These are phyloP conservation scores for Colletotrichum liaoningense DNA, from an alignment of 2,329 filamentous ascomycete species.

Conservation along the genomic window DNA sequence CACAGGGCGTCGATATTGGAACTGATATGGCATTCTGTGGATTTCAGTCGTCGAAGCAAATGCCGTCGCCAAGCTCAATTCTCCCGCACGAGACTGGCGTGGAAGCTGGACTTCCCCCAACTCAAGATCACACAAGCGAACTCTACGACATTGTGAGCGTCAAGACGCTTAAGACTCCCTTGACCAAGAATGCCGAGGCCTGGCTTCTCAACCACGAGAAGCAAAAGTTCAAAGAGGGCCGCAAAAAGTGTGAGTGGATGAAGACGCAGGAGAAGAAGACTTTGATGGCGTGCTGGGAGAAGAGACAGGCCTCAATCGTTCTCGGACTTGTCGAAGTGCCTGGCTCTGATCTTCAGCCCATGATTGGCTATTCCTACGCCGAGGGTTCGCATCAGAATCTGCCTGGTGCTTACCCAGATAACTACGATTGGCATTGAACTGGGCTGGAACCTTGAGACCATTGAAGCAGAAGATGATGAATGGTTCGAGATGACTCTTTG, in stretches of 20 bases:
- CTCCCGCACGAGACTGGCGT: too few species aligned
- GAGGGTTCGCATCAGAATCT: slow-evolving; percentile 12
- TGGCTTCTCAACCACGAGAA: neutral
- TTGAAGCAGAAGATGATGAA: neutral
- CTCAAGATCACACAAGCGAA: neutral
- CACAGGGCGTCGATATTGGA: neutral
- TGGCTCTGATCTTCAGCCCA: neutral
- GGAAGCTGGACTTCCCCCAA: neutral
- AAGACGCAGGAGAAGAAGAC: neutral
- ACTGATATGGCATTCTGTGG: neutral
- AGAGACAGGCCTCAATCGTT: slow-evolving; percentile 24
- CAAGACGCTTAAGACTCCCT: neutral
- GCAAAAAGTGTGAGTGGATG: slow-evolving; percentile 1
- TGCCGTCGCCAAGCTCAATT: neutral
- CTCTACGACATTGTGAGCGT: neutral
- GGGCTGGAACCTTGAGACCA: neutral
- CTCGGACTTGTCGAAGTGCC: slow-evolving; percentile 34
- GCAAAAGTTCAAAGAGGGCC: neutral
- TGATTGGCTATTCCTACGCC: neutral
- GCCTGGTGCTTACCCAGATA: neutral
- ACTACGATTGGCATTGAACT: neutral
- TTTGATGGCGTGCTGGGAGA: slow-evolving; percentile 21
- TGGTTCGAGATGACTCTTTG: neutral
- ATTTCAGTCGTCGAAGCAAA: neutral
- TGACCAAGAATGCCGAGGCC: neutral